Evolutionary conservation across 352 stramenopile species (phyloP), one percentile per base, ranked within the genome.

Genomic region (Globisporangium emineosum): DNA sequence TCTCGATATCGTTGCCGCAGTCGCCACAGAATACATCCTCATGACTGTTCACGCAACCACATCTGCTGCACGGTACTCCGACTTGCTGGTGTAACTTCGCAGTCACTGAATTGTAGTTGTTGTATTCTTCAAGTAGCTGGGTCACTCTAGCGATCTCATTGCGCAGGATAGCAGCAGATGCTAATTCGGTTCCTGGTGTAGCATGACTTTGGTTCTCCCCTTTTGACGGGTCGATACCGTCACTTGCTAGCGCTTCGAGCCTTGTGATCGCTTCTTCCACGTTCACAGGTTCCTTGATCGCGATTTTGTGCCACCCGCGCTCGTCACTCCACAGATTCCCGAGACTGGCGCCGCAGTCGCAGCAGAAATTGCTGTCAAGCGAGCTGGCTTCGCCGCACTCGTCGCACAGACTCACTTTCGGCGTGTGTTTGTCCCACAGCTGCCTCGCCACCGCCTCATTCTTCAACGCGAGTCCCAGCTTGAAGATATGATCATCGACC

Each of bases 1-100:
- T 35, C 6, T 57, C 50, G 13, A 57, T 57, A 15, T 57, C 50
- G 17, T 57, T 40, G 25, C 50, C 50, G 5, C 50, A 56, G 8
- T 40, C 50, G 8, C 6, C 1, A 23, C 50, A 57, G 23, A 57
- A 57, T 8, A 32, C 25, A 5, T 40, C 19, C 13, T 57, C 25
- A 2, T 7, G 25, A 23, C 17, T 12, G 27, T 57, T 57, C 13
- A 23, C 7, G 19, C 19, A 17, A n/a, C 50, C 50, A 9, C 50
- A 57, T 13, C 4, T 1, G 25, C 29, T 21, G 50, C 50, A 57
- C 40, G 6, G 12, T 32, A 6, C 5, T 32, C 37, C 37, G 15
- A 45, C 37, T 45, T 45, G 37, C 37, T 45, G 37, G 15, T 45
- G 37, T 5, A 13, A 15, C 19, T 45, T 45, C 37, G 17, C 17